Evolutionary conservation across 2,329 filamentous ascomycete genomes (phyloP).

Genomic region (Venturia oleaginea): DNA sequence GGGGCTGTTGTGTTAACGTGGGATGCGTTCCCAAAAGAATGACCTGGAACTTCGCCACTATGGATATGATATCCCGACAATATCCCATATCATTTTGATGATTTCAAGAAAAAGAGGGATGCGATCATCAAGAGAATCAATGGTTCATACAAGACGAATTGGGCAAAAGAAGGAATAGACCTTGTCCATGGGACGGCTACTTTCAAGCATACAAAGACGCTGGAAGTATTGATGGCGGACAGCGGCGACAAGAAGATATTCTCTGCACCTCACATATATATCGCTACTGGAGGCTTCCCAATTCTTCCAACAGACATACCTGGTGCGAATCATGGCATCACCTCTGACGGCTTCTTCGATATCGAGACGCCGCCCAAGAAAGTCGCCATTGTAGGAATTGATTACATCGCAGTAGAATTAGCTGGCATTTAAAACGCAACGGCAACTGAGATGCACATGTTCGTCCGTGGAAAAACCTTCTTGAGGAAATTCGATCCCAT

Average conservation of each 20-base stretch:
- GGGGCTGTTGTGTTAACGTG: conserved; percentile 45
- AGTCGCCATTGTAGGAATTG: conserved; percentile 41
- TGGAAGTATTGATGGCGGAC: conserved; percentile 37
- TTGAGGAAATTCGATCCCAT: conserved; percentile 44
- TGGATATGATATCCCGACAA: conserved; percentile 38
- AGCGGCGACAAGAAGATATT: conserved; percentile 31
- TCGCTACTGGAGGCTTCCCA: conserved; percentile 40
- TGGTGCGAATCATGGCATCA: conserved; percentile 41
- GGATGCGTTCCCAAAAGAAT: conserved; percentile 47
- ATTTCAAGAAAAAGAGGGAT: conserved; percentile 41
- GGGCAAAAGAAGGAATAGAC: conserved; percentile 41
- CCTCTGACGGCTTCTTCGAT: conserved; percentile 43
- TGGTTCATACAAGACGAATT: conserved; percentile 41
- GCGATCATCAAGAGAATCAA: conserved; percentile 37
- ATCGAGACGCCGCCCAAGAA: conserved; percentile 42
- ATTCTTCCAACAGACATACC: conserved; percentile 33
- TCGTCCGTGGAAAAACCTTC: conserved; percentile 40
- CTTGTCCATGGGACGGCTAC: conserved; percentile 39
- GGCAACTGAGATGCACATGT: conserved; percentile 42
- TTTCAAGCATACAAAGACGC: conserved; percentile 29
- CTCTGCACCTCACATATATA: conserved; percentile 38
- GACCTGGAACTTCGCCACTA: conserved; percentile 45
- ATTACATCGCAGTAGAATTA: conserved; percentile 44
- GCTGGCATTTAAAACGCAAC: conserved; percentile 42
- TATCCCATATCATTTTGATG: conserved; percentile 34